Conservation (phyloP, 345 rosid genomes). For the Mangifera indica region DNA sequence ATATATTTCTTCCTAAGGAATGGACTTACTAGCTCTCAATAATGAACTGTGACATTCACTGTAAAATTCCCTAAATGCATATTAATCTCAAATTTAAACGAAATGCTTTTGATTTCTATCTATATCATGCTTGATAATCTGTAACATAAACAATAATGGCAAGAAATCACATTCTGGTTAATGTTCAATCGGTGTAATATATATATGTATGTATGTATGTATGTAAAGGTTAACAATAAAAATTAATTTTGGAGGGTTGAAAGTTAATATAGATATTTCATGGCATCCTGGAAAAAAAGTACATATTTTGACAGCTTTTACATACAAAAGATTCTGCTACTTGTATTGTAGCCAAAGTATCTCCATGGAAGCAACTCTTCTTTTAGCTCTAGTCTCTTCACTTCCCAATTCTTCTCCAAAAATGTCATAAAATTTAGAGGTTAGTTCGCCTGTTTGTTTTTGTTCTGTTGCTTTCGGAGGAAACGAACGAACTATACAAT, state of each 20-base stretch:
- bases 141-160: slow-evolving; percentile 21
- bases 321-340: too few relatives aligned
- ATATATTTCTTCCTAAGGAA: slow-evolving; percentile 70
- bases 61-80: slow-evolving; percentile 18
- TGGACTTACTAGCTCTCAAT: slow-evolving; percentile 58
- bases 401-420: slow-evolving; percentile 20
- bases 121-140: neutral
- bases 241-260: too few relatives aligned
- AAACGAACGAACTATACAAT: neutral
- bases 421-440: slow-evolving; percentile 28
- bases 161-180: neutral
- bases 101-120: slow-evolving; percentile 9
- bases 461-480: slow-evolving; percentile 9
- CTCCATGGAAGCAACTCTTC: slow-evolving; percentile 42
- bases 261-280: too few relatives aligned
- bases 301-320: neutral
- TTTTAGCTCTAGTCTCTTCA: slow-evolving; percentile 17
- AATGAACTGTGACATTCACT: neutral
- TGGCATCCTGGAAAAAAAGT: neutral
- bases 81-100: neutral
- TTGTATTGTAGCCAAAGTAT: neutral
- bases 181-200: neutral
- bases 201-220: too few relatives aligned
- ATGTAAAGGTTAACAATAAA: too few relatives aligned
- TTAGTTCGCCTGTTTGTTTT: neutral